Evolutionary conservation across 352 stramenopile species (phyloP), one percentile per base, ranked within the genome.

Genomic region (Thalassiosira hispida): DNA sequence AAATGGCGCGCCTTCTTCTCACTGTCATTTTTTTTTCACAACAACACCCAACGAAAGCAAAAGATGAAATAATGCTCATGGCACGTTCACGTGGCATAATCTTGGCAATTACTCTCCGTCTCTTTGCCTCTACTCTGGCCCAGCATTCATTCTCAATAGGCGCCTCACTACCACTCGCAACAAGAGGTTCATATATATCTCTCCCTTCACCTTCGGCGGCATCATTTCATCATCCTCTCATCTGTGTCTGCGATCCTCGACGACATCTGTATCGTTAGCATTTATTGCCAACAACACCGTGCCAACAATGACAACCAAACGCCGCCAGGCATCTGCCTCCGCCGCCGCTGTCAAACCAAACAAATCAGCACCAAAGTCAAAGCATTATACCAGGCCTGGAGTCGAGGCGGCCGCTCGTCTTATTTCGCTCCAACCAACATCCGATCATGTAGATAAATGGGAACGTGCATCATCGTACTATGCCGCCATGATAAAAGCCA

Each of bases 381-480:
- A 46, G 25, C 59, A 59, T 38, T 82, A 81, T 44, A 84, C 69
- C 12, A 61, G 83, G 61, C 66, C 81, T 2, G 86, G 86, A 42
- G 81, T 90, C 18, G 78, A 80, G 44, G 83, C 81, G 5, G 77
- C 83, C 0, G 77, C 57, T 56, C 81, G 73, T 14, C 79, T 92
- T 14, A 31, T 63, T 1, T 68, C 75, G 0, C 64, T 84, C 9
- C 20, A 46, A 2, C 49, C 57, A 11, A 59, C 57, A 42, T 62
- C 51, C 23, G 47, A 83, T 74, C 8, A 33, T 25, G 11, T 71
- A 8, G 72, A 60, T 51, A 40, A 23, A 16, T 83, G 75, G 75
- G 62, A 83, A 12, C 12, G n/a, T 3, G 64, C 73, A 25, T 29
- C 40, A 12, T 69, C 44, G 6, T 18, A 55, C 22, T 84, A 87